These are phyloP conservation scores for Aphanocladium album DNA, from an alignment of 2,329 filamentous ascomycete genomes.

Conservation along the genomic window DNA sequence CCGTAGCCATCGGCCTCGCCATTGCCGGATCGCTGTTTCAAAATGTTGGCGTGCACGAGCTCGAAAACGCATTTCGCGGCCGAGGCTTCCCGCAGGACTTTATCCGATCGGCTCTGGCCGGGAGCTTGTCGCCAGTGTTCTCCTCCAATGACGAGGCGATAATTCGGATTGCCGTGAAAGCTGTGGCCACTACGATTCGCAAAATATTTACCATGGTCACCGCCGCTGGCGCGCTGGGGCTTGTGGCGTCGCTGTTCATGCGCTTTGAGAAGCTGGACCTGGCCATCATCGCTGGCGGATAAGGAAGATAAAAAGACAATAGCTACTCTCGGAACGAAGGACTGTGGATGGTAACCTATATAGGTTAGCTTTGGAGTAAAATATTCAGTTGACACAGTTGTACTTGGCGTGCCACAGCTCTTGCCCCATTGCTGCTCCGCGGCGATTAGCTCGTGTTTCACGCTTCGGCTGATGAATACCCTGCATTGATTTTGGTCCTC, in stretches of 20 bases:
- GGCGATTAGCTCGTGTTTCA: too few species aligned
- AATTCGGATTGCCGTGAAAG: constrained; percentile 20
- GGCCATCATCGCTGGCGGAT: not conserved
- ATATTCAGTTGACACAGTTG: too few species aligned
- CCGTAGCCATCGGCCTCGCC: constrained; percentile 27
- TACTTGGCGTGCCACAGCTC: too few species aligned
- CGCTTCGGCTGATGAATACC: too few species aligned
- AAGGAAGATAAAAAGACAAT: not conserved
- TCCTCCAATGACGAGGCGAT: constrained; percentile 14
- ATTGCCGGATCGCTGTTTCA: constrained; percentile 31
- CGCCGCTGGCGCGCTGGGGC: not conserved
- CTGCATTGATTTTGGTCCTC: too few species aligned
- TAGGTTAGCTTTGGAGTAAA: too few species aligned
- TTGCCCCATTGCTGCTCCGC: too few species aligned
- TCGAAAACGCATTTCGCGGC: constrained; percentile 15
- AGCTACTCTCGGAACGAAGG: too few species aligned
- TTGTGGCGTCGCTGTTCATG: not conserved
- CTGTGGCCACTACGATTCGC: constrained; percentile 21
- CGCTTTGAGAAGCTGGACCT: not conserved
- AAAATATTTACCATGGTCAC: constrained; percentile 20
- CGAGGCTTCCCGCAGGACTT: constrained; percentile 19
- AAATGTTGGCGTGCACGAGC: constrained; percentile 17
- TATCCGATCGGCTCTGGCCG: constrained; percentile 22
- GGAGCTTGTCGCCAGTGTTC: constrained; percentile 14
- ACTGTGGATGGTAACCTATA: too few species aligned